Evolutionary conservation across 202 grass and related monocot species (phyloP).

Genomic region (Zoysia matrella): DNA sequence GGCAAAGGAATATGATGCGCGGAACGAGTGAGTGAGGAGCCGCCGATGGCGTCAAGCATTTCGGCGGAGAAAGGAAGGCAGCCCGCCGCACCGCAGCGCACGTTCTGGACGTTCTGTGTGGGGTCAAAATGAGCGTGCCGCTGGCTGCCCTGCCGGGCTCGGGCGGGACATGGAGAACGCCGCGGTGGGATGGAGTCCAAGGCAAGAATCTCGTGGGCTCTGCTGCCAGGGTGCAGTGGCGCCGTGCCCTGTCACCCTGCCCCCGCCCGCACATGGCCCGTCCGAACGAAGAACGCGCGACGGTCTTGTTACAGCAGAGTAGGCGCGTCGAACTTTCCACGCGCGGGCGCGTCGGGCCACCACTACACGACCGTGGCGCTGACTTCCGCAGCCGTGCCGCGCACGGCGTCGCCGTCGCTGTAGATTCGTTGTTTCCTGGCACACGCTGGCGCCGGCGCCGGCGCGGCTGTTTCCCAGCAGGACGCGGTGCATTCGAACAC

Average conservation of each 20-base stretch:
- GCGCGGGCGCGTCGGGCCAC: too few species aligned
- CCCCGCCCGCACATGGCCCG: background rate
- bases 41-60: slow-evolving; percentile 3
- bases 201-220: slow-evolving; percentile 4
- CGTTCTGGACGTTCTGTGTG: background rate
- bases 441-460: too few species aligned
- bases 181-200: slow-evolving; percentile 24
- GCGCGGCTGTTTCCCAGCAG: too few species aligned
- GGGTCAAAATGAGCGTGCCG: background rate
- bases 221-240: background rate
- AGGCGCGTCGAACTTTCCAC: too few species aligned
- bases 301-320: too few species aligned
- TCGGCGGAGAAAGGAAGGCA: background rate
- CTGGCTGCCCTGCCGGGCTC: background rate
- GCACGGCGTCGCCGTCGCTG: too few species aligned
- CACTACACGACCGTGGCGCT: too few species aligned
- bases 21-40: too few species aligned
- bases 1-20: background rate
- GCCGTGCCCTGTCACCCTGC: background rate
- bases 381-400: too few species aligned
- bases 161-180: slow-evolving; percentile 3
- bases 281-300: too few species aligned
- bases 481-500: too few species aligned
- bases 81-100: background rate
- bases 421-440: too few species aligned